A percentile compares a stretch with the other conserved stretches of the same genome.
These are phyloP conservation scores for Cordyceps cicadae DNA, from an alignment of 2,329 filamentous ascomycete genomes.

Conservation along the genomic window DNA sequence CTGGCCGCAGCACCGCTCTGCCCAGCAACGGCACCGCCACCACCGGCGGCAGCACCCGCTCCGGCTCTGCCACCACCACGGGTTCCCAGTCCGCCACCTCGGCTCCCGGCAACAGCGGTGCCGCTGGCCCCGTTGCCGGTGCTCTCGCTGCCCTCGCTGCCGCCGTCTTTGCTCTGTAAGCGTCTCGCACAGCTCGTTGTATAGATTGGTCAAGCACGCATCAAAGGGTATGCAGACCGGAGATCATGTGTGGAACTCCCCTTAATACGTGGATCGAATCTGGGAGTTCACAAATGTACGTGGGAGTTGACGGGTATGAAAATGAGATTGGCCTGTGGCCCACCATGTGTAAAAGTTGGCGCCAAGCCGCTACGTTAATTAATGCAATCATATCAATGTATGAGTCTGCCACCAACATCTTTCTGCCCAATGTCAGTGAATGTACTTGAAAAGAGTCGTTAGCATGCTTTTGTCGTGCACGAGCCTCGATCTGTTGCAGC, in stretches of 20 bases:
- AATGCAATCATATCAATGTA: not conserved
- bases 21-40: slow-evolving; percentile 16
- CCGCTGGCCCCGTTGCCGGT: slow-evolving; percentile 20
- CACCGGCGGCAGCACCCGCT: slow-evolving; percentile 16
- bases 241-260: not conserved
- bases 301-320: not conserved
- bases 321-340: not conserved
- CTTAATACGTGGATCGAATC: slow-evolving; percentile 7
- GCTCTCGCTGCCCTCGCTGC: slow-evolving; percentile 24
- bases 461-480: not conserved
- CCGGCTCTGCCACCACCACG: not conserved
- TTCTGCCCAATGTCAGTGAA: not conserved
- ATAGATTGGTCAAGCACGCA: not conserved
- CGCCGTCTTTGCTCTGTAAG: slow-evolving; percentile 26
- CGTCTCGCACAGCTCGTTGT: not conserved
- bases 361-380: slow-evolving; percentile 7
- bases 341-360: slow-evolving; percentile 3
- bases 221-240: not conserved
- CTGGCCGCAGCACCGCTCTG: not conserved
- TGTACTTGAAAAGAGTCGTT: not conserved
- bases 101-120: not conserved
- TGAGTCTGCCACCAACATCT: not conserved
- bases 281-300: not conserved
- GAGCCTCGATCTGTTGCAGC: not conserved
- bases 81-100: not conserved